Base-by-base conservation (phyloP, 371 early-diverging fungal genomes). In the Mortierella sp. region DNA sequence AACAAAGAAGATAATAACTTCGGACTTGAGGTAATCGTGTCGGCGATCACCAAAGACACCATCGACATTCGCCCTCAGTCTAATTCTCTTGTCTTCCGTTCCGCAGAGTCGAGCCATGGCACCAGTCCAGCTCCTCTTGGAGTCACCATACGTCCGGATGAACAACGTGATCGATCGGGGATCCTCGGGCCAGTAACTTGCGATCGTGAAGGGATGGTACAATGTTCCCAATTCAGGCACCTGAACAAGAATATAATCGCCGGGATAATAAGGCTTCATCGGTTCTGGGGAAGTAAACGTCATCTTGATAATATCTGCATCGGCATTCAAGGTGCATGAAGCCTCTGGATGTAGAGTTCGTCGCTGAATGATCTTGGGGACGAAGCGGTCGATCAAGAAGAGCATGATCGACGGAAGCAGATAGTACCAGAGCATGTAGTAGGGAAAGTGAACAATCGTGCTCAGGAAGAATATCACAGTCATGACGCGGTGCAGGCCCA, bases 21-120 rank as follows among this genome's bases (percentile, higher is more conserved):
- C 68, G 24, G 75, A 68, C 32, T 68, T 68, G 34, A 68, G 61
- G 28, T 75, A 75, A 50, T 69, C 76, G 23, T 75, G 69, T 41
- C 65, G 64, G 30, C 69, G 69, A 31, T 69, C 76, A 43, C 76
- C 76, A 60, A 68, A 75, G 61, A 69, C 76, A 52, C 76, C 76
- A 30, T 68, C 76, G 26, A 75, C 52, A 9, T 75, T 68, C 32
- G 64, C 69, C 11, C 24, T 42, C 32, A 68, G 51, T 9, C 69
- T 59, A 28, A 68, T 68, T 19, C 64, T 64, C 54, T 68, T 68
- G 50, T 75, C 75, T 6, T 68, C 61, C 2, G 55, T 68, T 14
- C 76, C 76, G 17, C 76, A 75, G 30, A 64, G 57, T 14, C 48
- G 50, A 43, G 69, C 76, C 46, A 68, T 32, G 8, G 49, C 30